A percentile compares a stretch with the other conserved stretches of the same genome.
Conservation (phyloP, 2,329 filamentous ascomycete species). For the Cercospora nicotianae region DNA sequence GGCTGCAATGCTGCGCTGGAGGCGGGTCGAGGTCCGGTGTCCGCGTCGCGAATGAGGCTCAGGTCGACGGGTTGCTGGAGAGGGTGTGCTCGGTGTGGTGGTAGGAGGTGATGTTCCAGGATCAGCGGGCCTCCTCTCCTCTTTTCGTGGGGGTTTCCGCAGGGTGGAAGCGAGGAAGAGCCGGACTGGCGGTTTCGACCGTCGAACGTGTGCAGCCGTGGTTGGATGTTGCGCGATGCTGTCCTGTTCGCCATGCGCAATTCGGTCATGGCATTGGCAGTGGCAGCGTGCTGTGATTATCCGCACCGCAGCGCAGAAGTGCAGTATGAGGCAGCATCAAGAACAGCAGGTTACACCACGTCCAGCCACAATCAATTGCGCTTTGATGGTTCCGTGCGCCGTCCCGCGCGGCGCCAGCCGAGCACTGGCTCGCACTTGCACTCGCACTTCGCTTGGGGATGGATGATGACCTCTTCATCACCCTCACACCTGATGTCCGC, state of each 20-base stretch:
- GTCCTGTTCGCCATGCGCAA: background rate
- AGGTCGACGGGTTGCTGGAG: background rate
- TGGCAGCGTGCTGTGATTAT: too few species aligned
- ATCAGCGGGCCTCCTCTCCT: background rate
- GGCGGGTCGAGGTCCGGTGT: conserved; percentile 5
- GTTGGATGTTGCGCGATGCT: background rate
- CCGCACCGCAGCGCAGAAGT: too few species aligned
- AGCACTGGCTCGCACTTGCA: background rate
- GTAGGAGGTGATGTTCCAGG: background rate
- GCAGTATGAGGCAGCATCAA: background rate
- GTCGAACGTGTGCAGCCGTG: background rate
- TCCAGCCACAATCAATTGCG: background rate
- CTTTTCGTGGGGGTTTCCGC: background rate
- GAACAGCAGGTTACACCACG: background rate
- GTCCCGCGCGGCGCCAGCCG: background rate
- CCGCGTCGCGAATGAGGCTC: background rate
- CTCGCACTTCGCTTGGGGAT: background rate
- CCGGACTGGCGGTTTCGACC: background rate
- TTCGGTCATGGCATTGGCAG: background rate
- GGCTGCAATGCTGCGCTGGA: conserved; percentile 1
- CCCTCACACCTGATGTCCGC: background rate
- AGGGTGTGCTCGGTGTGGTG: conserved; percentile 4
- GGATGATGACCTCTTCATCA: background rate
- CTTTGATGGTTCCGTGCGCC: background rate
- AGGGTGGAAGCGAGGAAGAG: background rate